Percentiles rank a stretch among this genome's conserved stretches.
Evolutionary conservation across 176 grass and related monocot genomes (phyloP).

Genomic region (Aegilops speltoides): DNA sequence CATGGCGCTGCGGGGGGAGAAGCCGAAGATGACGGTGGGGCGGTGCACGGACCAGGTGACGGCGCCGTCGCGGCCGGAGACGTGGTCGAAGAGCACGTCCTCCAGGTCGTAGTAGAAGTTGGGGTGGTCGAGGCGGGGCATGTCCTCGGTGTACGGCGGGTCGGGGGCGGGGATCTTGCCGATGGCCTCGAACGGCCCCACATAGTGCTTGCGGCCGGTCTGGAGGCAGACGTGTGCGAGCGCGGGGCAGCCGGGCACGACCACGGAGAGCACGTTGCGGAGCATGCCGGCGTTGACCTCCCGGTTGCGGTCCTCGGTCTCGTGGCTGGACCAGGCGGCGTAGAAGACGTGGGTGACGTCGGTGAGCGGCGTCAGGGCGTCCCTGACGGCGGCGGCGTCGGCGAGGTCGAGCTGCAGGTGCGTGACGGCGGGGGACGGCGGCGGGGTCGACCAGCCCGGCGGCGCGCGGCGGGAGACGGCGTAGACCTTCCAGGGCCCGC

Average conservation of each 20-base stretch:
- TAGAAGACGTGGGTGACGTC: background rate
- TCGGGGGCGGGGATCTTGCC: background rate
- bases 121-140: constrained; percentile 29
- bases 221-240: constrained; percentile 17
- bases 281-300: constrained; percentile 50
- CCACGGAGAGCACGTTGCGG: constrained; percentile 53
- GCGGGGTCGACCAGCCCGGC: constrained; percentile 22
- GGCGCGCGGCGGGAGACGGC: constrained; percentile 34
- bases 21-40: constrained; percentile 57
- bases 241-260: constrained; percentile 30
- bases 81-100: constrained; percentile 45
- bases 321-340: background rate
- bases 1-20: constrained; percentile 61
- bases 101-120: constrained; percentile 40
- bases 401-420: constrained; percentile 44
- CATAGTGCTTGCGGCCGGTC: constrained; percentile 22
- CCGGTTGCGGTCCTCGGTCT: constrained; percentile 34
- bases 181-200: constrained; percentile 29
- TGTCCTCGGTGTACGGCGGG: constrained; percentile 11
- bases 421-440: constrained; percentile 22
- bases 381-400: constrained; percentile 20
- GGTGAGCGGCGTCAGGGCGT: constrained; percentile 4
- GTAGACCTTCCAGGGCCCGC: constrained; percentile 64
- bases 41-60: constrained; percentile 42
- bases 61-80: constrained; percentile 18